phyloP scores from a whole-genome alignment of 768 basidiomycete species.

The Psilocybe cubensis region DNA sequence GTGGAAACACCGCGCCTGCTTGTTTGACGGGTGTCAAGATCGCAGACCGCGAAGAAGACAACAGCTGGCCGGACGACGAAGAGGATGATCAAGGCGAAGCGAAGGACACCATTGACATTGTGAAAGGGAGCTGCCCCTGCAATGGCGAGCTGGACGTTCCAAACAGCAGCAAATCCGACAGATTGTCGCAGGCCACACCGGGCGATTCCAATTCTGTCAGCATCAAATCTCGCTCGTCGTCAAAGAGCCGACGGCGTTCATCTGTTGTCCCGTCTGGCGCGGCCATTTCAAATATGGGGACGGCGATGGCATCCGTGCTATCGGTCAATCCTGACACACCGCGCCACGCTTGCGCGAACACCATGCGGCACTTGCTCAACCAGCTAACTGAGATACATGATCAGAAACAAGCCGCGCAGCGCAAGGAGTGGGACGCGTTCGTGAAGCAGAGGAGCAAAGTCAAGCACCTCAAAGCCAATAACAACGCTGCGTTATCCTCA shows the following conservation, averaged over 20 bases:
- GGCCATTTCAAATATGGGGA: slow-evolving; percentile 24
- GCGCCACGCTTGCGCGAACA: slow-evolving; percentile 74
- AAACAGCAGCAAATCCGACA: slow-evolving; percentile 15
- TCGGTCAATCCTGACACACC: slow-evolving; percentile 65
- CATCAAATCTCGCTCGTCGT: slow-evolving; percentile 53
- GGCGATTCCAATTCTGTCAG: slow-evolving; percentile 29
- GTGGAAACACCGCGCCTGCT: slow-evolving; percentile 77
- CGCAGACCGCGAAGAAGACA: slow-evolving; percentile 79
- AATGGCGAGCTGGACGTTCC: slow-evolving; percentile 35
- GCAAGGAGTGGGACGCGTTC: slow-evolving; percentile 89
- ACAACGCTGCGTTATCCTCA: slow-evolving; percentile 20
- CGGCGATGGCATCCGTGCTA: slow-evolving; percentile 56
- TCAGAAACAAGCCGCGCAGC: slow-evolving; percentile 64
- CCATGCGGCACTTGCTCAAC: slow-evolving; percentile 72
- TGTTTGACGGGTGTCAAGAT: slow-evolving; percentile 89
- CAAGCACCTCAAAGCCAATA: slow-evolving; percentile 35
- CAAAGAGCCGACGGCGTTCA: slow-evolving; percentile 50
- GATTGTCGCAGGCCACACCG: slow-evolving; percentile 4
- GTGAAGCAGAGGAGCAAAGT: slow-evolving; percentile 68
- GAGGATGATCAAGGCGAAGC: slow-evolving; percentile 31
- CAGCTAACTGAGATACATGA: slow-evolving; percentile 86
- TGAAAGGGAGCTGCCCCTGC: slow-evolving; percentile 49
- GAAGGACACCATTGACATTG: slow-evolving; percentile 44
- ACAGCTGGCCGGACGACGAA: slow-evolving; percentile 74
- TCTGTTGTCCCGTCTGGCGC: slow-evolving; percentile 35